phyloP scores from a whole-genome alignment of 2,329 filamentous ascomycete genomes.

The Fusarium algeriense region DNA sequence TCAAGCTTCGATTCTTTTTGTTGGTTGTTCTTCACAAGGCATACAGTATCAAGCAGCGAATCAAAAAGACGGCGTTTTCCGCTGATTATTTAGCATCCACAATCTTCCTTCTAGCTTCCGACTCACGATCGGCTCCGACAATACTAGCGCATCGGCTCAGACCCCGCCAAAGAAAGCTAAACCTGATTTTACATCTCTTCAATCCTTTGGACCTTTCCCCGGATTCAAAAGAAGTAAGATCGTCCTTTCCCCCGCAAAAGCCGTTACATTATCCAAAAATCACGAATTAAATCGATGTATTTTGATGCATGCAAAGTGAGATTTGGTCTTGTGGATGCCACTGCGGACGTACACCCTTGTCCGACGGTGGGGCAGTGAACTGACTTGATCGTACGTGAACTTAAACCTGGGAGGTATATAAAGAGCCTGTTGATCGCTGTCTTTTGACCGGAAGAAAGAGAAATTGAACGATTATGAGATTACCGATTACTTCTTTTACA shows the following conservation, averaged over 20 bases:
- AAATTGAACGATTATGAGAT: conserved; percentile 4
- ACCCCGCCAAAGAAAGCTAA: conserved; percentile 11
- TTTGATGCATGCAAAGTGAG: background rate
- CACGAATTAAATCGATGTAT: background rate
- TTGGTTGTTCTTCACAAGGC: background rate
- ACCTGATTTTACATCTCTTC: background rate
- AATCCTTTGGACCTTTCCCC: background rate
- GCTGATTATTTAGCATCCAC: background rate
- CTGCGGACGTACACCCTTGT: conserved; percentile 9
- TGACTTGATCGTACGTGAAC: conserved; percentile 32
- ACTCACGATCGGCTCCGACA: background rate
- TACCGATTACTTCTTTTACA: background rate
- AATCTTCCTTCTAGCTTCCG: background rate
- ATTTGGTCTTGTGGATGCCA: conserved; percentile 2
- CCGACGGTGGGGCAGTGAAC: conserved; percentile 29
- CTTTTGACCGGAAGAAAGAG: background rate
- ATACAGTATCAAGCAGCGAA: background rate
- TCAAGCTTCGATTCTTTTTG: too few relatives aligned
- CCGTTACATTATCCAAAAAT: background rate
- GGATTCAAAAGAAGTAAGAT: conserved; percentile 11
- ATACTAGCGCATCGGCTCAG: background rate
- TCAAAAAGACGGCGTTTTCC: background rate
- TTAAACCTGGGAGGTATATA: conserved; percentile 25
- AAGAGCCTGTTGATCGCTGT: background rate
- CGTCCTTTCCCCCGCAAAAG: conserved; percentile 21